Evolutionary conservation across 1,284 basidiomycete species (phyloP).

Genomic region (Neotropicomus parvogracilis): DNA sequence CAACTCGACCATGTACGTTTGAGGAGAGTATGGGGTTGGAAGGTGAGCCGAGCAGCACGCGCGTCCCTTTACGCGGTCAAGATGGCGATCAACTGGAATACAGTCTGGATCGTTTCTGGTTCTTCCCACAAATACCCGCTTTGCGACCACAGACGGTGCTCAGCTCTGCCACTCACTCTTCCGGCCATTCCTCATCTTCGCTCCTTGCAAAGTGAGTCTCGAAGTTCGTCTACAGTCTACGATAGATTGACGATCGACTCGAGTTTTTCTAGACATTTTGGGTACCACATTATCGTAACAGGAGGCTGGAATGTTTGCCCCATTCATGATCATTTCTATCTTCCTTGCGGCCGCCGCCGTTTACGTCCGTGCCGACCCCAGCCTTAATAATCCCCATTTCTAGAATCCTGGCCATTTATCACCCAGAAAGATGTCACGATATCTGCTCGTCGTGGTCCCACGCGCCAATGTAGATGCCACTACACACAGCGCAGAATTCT

Average conservation of each 20-base stretch:
- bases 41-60: not conserved
- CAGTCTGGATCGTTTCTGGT: constrained; percentile 3
- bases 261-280: constrained; percentile 3
- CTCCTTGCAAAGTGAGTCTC: constrained; percentile 12
- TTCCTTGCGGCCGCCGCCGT: constrained; percentile 40
- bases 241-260: not conserved
- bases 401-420: not conserved
- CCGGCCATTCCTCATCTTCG: constrained; percentile 7
- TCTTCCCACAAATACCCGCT: not conserved
- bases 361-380: constrained; percentile 46
- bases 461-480: not conserved
- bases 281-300: not conserved
- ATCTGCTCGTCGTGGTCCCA: constrained; percentile 51
- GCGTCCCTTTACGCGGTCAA: not conserved
- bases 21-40: not conserved
- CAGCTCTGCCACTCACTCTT: not conserved
- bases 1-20: no score
- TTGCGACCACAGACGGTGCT: no score
- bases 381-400: constrained; percentile 39
- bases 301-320: constrained; percentile 38
- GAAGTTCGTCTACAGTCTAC: not conserved
- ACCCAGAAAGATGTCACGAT: constrained; percentile 44
- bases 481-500: not conserved
- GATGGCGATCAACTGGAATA: constrained; percentile 4
- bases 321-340: constrained; percentile 35